These are phyloP conservation scores for Monosporozyma yasuniensis DNA, from an alignment of 805 yeast species.

Conservation along the genomic window DNA sequence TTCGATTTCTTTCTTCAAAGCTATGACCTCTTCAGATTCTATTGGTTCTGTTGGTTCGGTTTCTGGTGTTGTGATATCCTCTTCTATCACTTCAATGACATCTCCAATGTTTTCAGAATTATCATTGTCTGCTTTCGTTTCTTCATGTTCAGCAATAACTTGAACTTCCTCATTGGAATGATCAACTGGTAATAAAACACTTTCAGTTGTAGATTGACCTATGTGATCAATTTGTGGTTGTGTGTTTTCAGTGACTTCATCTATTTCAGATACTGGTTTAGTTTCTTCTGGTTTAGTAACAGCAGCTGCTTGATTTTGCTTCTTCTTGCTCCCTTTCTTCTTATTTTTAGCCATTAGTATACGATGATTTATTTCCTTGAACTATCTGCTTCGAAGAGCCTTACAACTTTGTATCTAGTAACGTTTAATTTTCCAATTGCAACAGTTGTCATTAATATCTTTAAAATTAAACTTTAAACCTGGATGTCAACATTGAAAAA, in stretches of 20 bases:
- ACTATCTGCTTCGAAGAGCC: too few species aligned
- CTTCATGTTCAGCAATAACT: neutral
- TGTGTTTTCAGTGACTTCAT: neutral
- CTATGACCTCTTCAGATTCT: neutral
- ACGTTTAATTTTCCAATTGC: neutral
- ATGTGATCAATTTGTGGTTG: neutral
- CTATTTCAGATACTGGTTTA: neutral
- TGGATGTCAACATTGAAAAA: neutral
- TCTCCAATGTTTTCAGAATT: neutral
- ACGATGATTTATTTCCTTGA: neutral
- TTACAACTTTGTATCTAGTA: neutral
- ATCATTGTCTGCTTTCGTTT: neutral
- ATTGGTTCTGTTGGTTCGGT: too few species aligned
- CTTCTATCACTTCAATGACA: neutral
- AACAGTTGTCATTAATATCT: neutral
- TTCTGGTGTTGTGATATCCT: too few species aligned
- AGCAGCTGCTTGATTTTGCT: neutral
- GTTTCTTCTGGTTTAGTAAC: neutral
- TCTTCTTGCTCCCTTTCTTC: constrained; percentile 8
- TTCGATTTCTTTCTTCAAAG: neutral
- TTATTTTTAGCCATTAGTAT: constrained; percentile 16
- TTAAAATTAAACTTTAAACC: neutral
- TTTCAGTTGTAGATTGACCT: neutral
- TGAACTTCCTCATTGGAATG: too few species aligned
- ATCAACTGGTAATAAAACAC: too few species aligned